phyloP scores from a whole-genome alignment of 225 moss, liverwort and hornwort species.

The Physcomitrellopsis africana region DNA sequence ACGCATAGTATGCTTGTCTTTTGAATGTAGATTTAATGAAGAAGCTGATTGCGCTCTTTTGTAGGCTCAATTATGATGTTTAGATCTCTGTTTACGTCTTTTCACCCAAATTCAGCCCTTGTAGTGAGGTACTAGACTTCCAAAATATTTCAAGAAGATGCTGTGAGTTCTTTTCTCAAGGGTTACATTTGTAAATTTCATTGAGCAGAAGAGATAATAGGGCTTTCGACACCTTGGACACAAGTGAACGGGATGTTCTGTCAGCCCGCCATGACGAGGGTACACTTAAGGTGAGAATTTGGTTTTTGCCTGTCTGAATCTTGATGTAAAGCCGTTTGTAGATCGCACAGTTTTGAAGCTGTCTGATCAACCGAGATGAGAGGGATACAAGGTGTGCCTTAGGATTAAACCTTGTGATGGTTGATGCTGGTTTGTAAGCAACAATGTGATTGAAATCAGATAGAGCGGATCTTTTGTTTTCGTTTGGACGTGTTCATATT shows the following conservation, averaged over 20 bases:
- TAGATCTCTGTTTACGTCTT: constrained; percentile 2
- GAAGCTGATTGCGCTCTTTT: constrained; percentile 20
- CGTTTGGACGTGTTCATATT: constrained; percentile 20
- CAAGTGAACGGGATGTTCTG: constrained; percentile 83
- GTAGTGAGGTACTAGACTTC: background rate
- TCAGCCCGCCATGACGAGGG: constrained; percentile 77
- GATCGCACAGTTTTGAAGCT: constrained; percentile 24
- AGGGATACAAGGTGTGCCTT: constrained; percentile 16
- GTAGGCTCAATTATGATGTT: background rate
- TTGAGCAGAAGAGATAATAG: constrained; percentile 77
- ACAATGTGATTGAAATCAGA: constrained; percentile 24
- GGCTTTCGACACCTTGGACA: constrained; percentile 71
- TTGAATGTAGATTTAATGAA: background rate
- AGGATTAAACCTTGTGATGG: constrained; percentile 19
- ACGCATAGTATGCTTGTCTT: background rate
- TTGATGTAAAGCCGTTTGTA: constrained; percentile 31
- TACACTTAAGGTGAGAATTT: constrained; percentile 88
- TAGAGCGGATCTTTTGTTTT: constrained; percentile 19
- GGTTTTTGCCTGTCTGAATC: constrained; percentile 24
- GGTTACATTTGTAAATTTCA: constrained; percentile 17
- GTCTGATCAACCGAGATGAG: constrained; percentile 31
- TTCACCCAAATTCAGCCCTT: constrained; percentile 2
- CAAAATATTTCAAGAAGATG: constrained; percentile 10
- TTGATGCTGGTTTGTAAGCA: background rate
- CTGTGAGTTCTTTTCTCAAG: constrained; percentile 26